Base-by-base conservation (phyloP, 768 basidiomycete genomes). In the Pisolithus orientalis region DNA sequence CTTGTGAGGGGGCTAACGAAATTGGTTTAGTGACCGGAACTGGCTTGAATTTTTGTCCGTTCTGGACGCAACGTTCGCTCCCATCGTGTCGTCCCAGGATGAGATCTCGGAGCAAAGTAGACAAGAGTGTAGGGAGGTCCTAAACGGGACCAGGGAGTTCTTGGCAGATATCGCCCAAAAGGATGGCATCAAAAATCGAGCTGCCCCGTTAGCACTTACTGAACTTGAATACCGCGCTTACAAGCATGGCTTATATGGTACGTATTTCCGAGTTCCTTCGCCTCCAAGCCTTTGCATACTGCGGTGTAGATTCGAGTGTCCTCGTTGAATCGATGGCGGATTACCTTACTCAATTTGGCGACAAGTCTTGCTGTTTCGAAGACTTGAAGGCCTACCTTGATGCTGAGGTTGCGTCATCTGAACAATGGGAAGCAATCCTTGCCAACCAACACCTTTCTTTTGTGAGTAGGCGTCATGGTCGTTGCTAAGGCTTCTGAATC, bases 351-450 rank as follows among this genome's bases (percentile, higher is more conserved):
- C 72, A 72, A 53, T 80, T 92, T 59, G 85, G 88, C 29, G 82
- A 84, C 65, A 95, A 93, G 67, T 74, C 85, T 5, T 91, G 88
- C 66, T 92, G 90, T 65, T 90, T 83, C 53, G 93, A 94, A 68
- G 94, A 96, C 60, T 70, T 95, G 39, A 77, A 76, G 57, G 80
- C 83, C 3, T 92, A 87, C 63, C 66, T 85, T 50, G 62, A 61
- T 7, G 67, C 87, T 13, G 69, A 77, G 24, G 76, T 67, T 46
- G 71, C 77, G 11, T 75, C 77, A 29, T 67, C 78, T 10, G 51
- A 67, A 4, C 69, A 71, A 49, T 87, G 85, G 80, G 75, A 72
- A 37, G 59, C 74, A 11, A 79, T 82, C 65, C 72, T 88, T 6
- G 68, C 76, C 51, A 63, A 68, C 28, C 66, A 80, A 52, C 65